Base-by-base conservation (phyloP, 345 rosid genomes). In the Heritiera fomes region DNA sequence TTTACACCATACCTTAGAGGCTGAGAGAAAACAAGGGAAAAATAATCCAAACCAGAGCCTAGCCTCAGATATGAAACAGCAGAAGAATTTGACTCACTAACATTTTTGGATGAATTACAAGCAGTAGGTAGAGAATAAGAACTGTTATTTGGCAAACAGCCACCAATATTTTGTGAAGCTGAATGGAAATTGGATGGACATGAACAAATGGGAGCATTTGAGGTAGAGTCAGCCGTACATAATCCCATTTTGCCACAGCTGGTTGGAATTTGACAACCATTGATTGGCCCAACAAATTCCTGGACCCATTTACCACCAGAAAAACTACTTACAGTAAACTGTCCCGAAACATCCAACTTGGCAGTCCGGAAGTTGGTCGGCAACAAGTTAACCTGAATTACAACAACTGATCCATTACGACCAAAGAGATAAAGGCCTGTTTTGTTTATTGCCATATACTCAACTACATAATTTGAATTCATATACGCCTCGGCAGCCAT, bases 361-460 rank as follows among this genome's bases (percentile, higher is more conserved):
- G 87, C 98, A 18, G 92, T 61, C 14, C 89, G 89, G 78, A 95
- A 91, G 73, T 86, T 85, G 40, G 87, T 63, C n/a, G 71, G 78
- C 28, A 84, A 68, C 83, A 92, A 80, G 66, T 65, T 79, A 46
- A 93, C 83, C 75, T 72, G 78, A 72, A 88, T 71, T 11, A 93
- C 80, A 43, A 87, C 82, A 4, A 53, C 73, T 0, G 92, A 85
- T 78, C 95, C 95, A 80, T 92, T 95, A 14, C 59, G 61, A 62
- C 93, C 90, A 67, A 90, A 81, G 62, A 95, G 85, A 82, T 80
- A 87, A 50, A 93, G 78, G 46, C 97, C 98, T 1, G 91, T 86
- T 68, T 80, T 65, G 62, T 92, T 92, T 17, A 93, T 55, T 49
- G 82, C 84, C 91, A 95, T 79, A 79, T 84, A 92, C 17, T 93